Evolutionary conservation across 345 rosid species (phyloP), one percentile per base, ranked within the genome.

Genomic region (Erodium maritimum): DNA sequence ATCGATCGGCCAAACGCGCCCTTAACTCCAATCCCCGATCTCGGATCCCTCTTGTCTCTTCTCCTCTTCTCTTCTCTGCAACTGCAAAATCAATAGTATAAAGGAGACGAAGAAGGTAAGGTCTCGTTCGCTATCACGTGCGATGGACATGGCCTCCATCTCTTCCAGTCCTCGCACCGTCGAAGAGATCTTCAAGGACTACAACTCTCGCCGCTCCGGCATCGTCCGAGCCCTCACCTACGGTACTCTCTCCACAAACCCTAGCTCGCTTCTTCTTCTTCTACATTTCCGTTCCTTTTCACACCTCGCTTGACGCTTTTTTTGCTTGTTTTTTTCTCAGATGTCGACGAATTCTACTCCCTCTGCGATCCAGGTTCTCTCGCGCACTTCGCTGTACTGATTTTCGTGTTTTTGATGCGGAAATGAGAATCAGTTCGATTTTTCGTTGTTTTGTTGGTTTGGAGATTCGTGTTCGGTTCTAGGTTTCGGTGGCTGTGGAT

Each of bases 281-380:
- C 9, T 20, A 10, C 56, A 19, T 54, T 5, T 42, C 55, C 12
- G 21, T 53, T 53, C 61, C 50, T 52, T 51, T 5, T 65, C 45
- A 50, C 60, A n/a, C n/a, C n/a, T n/a, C n/a, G n/a, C n/a, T n/a
- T 29, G 19, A 29, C 37, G 37, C 37, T 29, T 11, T n/a, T 34
- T n/a, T 56, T 17, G 5, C 5, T 1, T 5, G 33, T 48, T 51
- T 22, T 46, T 58, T 25, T 37, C 0, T 23, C 87, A 94, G 99
- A 94, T 80, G 99, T 90, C 52, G 95, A 94, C 62, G 88, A 85
- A 50, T 84, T 94, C 62, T 94, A 81, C 71, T 63, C 78, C 67
- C 95, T 80, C 61, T 94, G 99, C 69, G 97, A 90, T 90, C 99
- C 99, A 77, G 97, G 99, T 94, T 50, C 71, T 77, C 46, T 64